Base-by-base conservation (phyloP, 2,329 filamentous ascomycete genomes). In the Acephala macrosclerotiorum region DNA sequence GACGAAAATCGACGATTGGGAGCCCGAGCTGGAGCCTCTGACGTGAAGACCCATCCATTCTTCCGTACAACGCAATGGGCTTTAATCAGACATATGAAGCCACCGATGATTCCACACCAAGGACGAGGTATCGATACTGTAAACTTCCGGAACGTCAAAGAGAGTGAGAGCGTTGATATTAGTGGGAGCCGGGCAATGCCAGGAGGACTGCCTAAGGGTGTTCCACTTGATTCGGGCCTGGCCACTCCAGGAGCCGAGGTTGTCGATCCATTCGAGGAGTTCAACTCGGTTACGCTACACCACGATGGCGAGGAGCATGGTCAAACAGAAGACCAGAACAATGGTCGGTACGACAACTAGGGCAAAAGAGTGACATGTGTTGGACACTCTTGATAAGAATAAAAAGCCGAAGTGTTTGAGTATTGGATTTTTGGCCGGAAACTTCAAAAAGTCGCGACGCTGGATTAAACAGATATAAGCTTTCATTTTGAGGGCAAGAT, bases 111-210 rank as follows among this genome's bases (percentile, higher is more conserved):
- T 51, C 96, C 96, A 11, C 91, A 96, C 74, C 91, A 95, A 77
- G 94, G 94, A 61, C 91, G 92, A 63, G 96, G 92, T 56, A 90
- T 96, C 72, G 96, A 99, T 78, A 97, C 96, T 0, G 84, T 97
- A 75, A 99, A 99, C 80, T 99, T 99, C 85, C 89, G 96, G 70
- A 97, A 97, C 74, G 94, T 99, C 65, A 99, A 98, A 81, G 96
- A 99, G 80, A 97, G 93, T 74, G 92, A 95, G 74, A 97, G 94
- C 76, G 93, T 98, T 58, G 96, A 99, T 78, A 90, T 96, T 57
- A 88, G 87, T 66, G 86, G 87, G 20, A 73, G 75, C 2, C 84
- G 80, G 70, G 79, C 81, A 12, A 82, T 83, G 77, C 18, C 26
- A 14, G 25, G 12, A n/a, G 36, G 57, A 8, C 78, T 87, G 68